Conservation (phyloP, 371 early-diverging fungal genomes). For the Mortierella sp. region DNA sequence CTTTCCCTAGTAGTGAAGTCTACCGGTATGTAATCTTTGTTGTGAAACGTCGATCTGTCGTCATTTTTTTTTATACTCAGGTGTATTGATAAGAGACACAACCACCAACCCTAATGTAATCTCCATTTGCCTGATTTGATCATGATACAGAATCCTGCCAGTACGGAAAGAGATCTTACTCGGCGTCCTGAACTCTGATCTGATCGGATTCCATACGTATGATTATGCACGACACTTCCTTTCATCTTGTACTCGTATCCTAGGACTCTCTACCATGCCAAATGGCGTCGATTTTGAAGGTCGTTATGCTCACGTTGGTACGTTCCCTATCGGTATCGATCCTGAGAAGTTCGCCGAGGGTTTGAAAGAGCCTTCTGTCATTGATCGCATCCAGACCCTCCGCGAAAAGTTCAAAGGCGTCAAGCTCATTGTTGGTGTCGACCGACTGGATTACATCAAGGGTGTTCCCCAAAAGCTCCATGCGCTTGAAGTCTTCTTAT, state of each 20-base stretch:
- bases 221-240: conserved; percentile 99
- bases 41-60: conserved; percentile 4
- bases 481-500: conserved; percentile 95
- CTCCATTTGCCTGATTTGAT: conserved; percentile 72
- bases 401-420: conserved; percentile 90
- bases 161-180: conserved; percentile 3
- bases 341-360: conserved; percentile 93
- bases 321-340: conserved; percentile 99
- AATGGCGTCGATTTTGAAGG: conserved; percentile 94
- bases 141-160: conserved; percentile 68
- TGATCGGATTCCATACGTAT: conserved; percentile 99
- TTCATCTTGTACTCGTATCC: conserved; percentile 94
- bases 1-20: conserved; percentile 97
- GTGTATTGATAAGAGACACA: conserved; percentile 2
- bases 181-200: conserved; percentile 70
- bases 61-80: conserved; percentile 6
- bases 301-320: conserved; percentile 91
- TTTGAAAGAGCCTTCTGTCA: conserved; percentile 77
- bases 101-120: conserved; percentile 76
- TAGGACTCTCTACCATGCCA: conserved; percentile 91
- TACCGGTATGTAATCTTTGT: conserved; percentile 70
- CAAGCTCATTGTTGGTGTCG: conserved; percentile 97
- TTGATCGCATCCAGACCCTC: conserved; percentile 80
- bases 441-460: conserved; percentile 99
- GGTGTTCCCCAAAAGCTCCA: conserved; percentile 99